Evolutionary conservation across 2,329 filamentous ascomycete genomes (phyloP), one percentile per base, ranked within the genome.

Genomic region (Clonostachys sp.): DNA sequence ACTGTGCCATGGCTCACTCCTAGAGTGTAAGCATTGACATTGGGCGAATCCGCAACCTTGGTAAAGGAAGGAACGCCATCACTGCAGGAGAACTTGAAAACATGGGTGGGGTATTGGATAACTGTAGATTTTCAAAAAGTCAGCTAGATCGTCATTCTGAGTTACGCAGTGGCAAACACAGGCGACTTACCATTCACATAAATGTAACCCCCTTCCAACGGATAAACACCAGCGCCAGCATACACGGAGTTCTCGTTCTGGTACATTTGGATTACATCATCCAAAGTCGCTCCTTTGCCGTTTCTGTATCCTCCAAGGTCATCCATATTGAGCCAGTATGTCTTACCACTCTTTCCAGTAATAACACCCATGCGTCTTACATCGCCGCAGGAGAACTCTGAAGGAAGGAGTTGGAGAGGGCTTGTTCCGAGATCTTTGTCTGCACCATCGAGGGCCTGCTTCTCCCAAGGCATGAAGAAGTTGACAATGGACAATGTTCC

Each of bases 41-140:
- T 68, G 0, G 71, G 67, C 4, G 69, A 75, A 46, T 75, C 70
- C 5, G 73, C 74, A 1, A 80, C 72, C 54, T 77, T 75, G 18
- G 75, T 72, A 45, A 83, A 81, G 3, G 70, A 68, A 1, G 78
- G 73, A 10, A 74, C 67, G 5, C 77, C 78, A 18, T 63, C 61
- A 50, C 68, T 63, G 56, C 76, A 81, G 3, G 73, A 71, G 56
- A 82, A 82, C 52, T 81, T 77, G 67, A 81, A 82, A 16, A 80
- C 75, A 44, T 77, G 70, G 0, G 77, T 77, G 13, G 73, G 69
- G 53, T 75, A 76, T 53, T 75, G 70, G 46, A 81, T 79, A 6
- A 80, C 61, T 30, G 24, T 30, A n/a, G n/a, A n/a, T n/a, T n/a
- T n/a, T 30, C 9, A 30, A 30, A 30, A 30, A 30, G 24, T 30